These are phyloP conservation scores for Teunomyces pallodes DNA, from an alignment of 805 yeast species.

Conservation along the genomic window DNA sequence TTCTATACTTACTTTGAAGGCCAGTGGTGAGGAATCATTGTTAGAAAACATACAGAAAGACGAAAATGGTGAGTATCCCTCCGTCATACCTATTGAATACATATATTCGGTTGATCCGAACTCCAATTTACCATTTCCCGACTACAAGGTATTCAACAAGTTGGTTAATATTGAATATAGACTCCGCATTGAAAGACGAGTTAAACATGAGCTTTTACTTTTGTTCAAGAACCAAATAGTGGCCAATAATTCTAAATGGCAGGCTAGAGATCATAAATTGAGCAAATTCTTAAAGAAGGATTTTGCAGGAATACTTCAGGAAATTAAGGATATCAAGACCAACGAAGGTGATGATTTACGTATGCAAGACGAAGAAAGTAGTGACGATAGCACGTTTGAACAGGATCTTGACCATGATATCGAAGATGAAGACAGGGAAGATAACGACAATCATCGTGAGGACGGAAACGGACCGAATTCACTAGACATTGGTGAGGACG, in stretches of 20 bases:
- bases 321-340: constrained; percentile 27
- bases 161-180: constrained; percentile 34
- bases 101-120: constrained; percentile 29
- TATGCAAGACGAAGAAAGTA: constrained; percentile 17
- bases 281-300: constrained; percentile 27
- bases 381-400: constrained; percentile 15
- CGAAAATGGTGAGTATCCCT: constrained; percentile 12
- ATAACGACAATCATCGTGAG: constrained; percentile 5
- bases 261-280: constrained; percentile 27
- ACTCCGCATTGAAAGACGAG: constrained; percentile 28
- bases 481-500: constrained; percentile 1
- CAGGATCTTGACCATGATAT: constrained; percentile 17
- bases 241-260: constrained; percentile 35
- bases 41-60: constrained; percentile 13
- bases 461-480: constrained; percentile 6
- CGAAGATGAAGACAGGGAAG: constrained; percentile 9
- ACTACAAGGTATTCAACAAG: constrained; percentile 24
- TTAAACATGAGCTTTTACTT: constrained; percentile 34
- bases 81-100: constrained; percentile 12
- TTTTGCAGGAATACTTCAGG: constrained; percentile 23
- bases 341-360: constrained; percentile 28
- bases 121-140: constrained; percentile 25
- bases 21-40: constrained; percentile 21
- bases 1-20: constrained; percentile 26
- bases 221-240: constrained; percentile 30